These are phyloP conservation scores for Mrakia blollopis DNA, from an alignment of 768 basidiomycete genomes.

Conservation along the genomic window DNA sequence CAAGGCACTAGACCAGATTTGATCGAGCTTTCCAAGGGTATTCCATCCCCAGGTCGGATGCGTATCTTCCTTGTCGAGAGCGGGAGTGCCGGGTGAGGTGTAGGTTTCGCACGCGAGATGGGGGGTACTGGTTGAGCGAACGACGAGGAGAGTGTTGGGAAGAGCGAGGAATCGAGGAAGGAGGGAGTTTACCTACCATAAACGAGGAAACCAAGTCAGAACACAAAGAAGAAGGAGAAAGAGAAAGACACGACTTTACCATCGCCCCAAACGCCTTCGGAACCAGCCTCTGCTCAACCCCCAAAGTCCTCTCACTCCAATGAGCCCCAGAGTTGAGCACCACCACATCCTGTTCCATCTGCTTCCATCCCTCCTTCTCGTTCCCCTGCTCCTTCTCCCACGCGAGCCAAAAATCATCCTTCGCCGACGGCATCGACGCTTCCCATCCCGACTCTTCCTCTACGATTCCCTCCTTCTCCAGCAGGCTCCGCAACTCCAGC, in stretches of 20 bases:
- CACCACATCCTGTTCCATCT: not conserved
- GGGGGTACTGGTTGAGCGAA: not conserved
- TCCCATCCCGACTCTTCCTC: not conserved
- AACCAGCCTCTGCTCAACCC: not conserved
- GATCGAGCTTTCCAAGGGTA: not conserved
- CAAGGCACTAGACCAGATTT: not conserved
- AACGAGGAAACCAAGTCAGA: not conserved
- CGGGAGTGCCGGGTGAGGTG: too few species aligned
- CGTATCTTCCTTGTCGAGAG: not conserved
- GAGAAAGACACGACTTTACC: not conserved
- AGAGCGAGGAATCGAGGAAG: not conserved
- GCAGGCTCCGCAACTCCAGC: not conserved
- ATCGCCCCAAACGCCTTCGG: not conserved
- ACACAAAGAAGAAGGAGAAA: not conserved
- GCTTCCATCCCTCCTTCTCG: not conserved
- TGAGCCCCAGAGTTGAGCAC: not conserved
- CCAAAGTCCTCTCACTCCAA: not conserved
- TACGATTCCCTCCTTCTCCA: not conserved
- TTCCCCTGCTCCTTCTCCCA: not conserved
- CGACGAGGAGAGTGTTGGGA: not conserved
- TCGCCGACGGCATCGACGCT: not conserved
- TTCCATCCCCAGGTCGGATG: not conserved
- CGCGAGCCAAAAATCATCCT: not conserved
- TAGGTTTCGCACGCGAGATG: not conserved
- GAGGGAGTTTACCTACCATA: not conserved